Conservation (phyloP, 139 green algal genomes). For the Chlamydomonas applanata region DNA sequence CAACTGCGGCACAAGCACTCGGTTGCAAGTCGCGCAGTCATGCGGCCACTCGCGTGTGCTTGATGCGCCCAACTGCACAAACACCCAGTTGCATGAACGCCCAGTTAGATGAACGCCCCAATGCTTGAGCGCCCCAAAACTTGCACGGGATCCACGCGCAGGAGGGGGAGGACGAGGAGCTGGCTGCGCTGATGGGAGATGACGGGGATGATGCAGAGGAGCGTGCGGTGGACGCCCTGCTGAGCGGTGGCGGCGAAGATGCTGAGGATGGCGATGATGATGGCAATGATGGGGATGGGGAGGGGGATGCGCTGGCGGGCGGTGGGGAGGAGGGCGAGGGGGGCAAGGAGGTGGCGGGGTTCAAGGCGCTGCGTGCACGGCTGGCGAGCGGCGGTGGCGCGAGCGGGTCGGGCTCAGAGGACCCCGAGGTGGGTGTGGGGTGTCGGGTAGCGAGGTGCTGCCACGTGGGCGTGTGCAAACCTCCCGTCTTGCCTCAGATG, state of each 20-base stretch:
- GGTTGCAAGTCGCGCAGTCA: no score
- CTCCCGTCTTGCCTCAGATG: no score
- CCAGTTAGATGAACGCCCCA: no score
- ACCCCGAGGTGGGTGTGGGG: no score
- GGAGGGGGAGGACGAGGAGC: constrained; percentile 15
- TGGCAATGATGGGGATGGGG: constrained; percentile 5
- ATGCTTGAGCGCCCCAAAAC: no score
- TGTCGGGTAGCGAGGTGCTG: no score
- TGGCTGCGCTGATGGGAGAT: constrained; percentile 27
- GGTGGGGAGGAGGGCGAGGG: not conserved
- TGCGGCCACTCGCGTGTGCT: not conserved
- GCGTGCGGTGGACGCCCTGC: not conserved
- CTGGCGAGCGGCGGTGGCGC: not conserved
- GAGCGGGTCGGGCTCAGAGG: not conserved
- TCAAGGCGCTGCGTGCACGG: constrained; percentile 4
- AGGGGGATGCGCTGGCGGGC: no score
- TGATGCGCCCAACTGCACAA: no score
- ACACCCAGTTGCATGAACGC: no score
- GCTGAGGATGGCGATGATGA: not conserved
- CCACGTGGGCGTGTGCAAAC: no score
- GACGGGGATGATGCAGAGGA: constrained; percentile 35
- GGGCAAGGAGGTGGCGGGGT: not conserved
- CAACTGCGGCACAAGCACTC: no score
- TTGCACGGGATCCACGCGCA: no score
- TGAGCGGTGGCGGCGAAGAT: constrained; percentile 7